Percentiles rank a stretch among this genome's conserved stretches.
These are phyloP conservation scores for Cucurbita ficifolia DNA, from an alignment of 306 rosid species.

Conservation along the genomic window DNA sequence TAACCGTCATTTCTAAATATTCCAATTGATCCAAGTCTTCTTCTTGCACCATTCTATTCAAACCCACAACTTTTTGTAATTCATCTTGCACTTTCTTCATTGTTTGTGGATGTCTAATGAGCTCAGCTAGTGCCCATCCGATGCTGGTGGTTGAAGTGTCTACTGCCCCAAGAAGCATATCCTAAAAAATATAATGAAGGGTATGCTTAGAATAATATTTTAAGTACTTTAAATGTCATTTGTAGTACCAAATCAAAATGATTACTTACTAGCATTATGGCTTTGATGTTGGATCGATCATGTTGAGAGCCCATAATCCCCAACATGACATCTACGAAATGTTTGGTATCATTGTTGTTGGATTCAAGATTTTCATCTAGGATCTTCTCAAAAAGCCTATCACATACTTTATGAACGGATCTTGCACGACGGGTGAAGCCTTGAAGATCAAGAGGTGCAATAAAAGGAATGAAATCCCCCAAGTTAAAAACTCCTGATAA, in stretches of 20 bases:
- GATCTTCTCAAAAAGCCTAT: constrained; percentile 26
- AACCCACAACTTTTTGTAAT: not conserved
- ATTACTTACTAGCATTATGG: constrained; percentile 47
- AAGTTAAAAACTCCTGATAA: constrained; percentile 24
- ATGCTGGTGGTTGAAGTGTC: not conserved
- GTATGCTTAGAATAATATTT: no score
- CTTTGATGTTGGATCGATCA: constrained; percentile 9
- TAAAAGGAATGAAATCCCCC: constrained; percentile 36
- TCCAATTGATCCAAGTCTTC: not conserved
- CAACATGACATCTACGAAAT: constrained; percentile 27
- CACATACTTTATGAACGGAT: constrained; percentile 23
- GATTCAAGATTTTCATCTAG: not conserved
- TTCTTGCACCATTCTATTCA: not conserved
- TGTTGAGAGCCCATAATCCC: constrained; percentile 15
- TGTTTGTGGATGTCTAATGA: not conserved
- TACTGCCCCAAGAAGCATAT: not conserved
- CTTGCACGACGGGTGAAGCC: constrained; percentile 37
- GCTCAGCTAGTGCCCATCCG: not conserved
- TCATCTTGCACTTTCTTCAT: not conserved
- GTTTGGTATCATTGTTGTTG: constrained; percentile 29
- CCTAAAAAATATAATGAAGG: not conserved
- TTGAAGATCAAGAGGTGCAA: constrained; percentile 41
- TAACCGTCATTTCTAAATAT: not conserved
- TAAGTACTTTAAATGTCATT: no score
- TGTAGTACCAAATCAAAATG: no score